phyloP scores from a whole-genome alignment of 495 filamentous ascomycete genomes.

The Penicillium antarcticum region DNA sequence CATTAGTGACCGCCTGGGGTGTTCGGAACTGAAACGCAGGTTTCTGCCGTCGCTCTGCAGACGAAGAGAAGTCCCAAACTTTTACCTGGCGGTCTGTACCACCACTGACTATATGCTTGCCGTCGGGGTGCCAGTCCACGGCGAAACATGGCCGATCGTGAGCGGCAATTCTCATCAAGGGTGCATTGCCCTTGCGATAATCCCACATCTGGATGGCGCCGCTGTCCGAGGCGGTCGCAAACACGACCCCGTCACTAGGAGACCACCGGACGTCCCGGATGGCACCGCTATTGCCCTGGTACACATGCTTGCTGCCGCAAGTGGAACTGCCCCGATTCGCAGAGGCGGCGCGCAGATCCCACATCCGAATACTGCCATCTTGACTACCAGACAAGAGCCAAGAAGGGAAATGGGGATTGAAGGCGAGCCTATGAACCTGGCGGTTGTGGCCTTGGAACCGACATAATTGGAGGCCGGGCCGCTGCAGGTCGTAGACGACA shows the following conservation, averaged over 20 bases:
- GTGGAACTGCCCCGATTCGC: slow-evolving; percentile 47
- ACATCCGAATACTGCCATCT: slow-evolving; percentile 83
- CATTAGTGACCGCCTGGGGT: slow-evolving; percentile 66
- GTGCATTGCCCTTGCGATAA: slow-evolving; percentile 53
- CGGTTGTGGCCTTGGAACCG: slow-evolving; percentile 83
- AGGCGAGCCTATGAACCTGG: slow-evolving; percentile 87
- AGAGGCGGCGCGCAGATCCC: slow-evolving; percentile 62
- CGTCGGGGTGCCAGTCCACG: slow-evolving; percentile 95
- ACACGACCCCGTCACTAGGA: slow-evolving; percentile 75
- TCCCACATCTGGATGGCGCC: slow-evolving; percentile 75
- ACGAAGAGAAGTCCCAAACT: slow-evolving; percentile 87
- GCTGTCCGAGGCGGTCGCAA: slow-evolving; percentile 87
- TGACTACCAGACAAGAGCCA: slow-evolving; percentile 86
- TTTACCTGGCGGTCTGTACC: slow-evolving; percentile 79
- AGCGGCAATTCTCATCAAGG: slow-evolving; percentile 73
- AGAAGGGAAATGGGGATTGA: slow-evolving; percentile 77
- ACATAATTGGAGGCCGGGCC: slow-evolving; percentile 67
- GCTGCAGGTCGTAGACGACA: slow-evolving; percentile 79
- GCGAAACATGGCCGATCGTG: slow-evolving; percentile 77
- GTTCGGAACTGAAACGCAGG: slow-evolving; percentile 58
- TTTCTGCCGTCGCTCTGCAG: slow-evolving; percentile 76
- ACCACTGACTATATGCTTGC: slow-evolving; percentile 81
- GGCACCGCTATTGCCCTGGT: slow-evolving; percentile 66
- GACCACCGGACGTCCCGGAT: slow-evolving; percentile 89
- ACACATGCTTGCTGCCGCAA: slow-evolving; percentile 53